Conservation (phyloP, 2,329 filamentous ascomycete species). For the Penicillium sp. region DNA sequence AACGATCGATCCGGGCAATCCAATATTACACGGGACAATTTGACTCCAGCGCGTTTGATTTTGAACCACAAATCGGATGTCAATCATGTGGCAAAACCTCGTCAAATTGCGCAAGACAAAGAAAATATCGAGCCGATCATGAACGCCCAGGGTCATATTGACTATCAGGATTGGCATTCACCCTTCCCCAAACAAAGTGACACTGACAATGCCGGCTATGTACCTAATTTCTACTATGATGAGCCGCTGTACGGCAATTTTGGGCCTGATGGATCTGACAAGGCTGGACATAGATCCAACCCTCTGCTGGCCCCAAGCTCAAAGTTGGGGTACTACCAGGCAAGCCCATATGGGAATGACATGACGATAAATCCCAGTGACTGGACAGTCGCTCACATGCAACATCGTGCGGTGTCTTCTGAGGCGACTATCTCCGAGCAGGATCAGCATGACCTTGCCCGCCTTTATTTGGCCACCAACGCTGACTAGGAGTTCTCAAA, state of each 20-base stretch:
- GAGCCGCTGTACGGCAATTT: constrained; percentile 22
- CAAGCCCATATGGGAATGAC: constrained; percentile 21
- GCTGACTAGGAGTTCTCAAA: constrained; percentile 15
- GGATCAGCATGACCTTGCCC: constrained; percentile 33
- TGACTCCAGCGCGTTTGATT: constrained; percentile 23
- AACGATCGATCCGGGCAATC: constrained; percentile 9
- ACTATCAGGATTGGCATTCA: constrained; percentile 27
- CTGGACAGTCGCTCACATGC: constrained; percentile 16
- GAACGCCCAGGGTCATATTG: constrained; percentile 25
- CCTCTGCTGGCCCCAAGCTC: constrained; percentile 32
- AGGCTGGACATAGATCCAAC: constrained; percentile 32
- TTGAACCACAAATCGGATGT: constrained; percentile 21
- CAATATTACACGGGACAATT: constrained; percentile 7
- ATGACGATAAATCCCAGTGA: constrained; percentile 10
- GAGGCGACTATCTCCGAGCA: constrained; percentile 37
- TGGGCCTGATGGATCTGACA: constrained; percentile 24
- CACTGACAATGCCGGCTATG: constrained; percentile 20
- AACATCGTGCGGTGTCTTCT: constrained; percentile 22
- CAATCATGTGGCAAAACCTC: constrained; percentile 10
- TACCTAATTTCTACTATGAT: constrained; percentile 28
- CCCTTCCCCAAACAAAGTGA: constrained; percentile 20
- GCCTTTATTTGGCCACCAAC: constrained; percentile 33
- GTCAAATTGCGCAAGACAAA: constrained; percentile 25
- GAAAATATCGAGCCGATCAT: constrained; percentile 42
- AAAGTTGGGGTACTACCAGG: constrained; percentile 21